Percentiles rank a stretch among this genome's conserved stretches.
phyloP scores from a whole-genome alignment of 306 rosid genomes.

The Sicyos baderoa region DNA sequence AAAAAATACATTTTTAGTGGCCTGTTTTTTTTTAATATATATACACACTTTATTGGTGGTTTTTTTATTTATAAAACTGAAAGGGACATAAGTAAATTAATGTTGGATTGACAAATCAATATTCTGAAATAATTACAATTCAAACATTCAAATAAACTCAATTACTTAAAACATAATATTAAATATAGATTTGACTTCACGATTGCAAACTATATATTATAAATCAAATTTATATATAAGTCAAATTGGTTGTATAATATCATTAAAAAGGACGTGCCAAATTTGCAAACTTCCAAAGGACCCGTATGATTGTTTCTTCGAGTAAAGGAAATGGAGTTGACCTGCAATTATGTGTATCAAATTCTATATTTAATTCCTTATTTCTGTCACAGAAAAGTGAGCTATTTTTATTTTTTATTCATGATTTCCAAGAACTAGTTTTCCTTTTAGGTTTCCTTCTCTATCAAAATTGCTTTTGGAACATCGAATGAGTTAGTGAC shows the following conservation, averaged over 20 bases:
- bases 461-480: conserved; percentile 1
- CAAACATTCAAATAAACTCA: too few relatives aligned
- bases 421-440: background rate
- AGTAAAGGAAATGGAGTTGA: background rate
- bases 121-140: too few relatives aligned
- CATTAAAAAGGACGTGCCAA: background rate
- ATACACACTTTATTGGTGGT: too few relatives aligned
- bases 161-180: too few relatives aligned
- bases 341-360: too few relatives aligned
- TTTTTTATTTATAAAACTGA: too few relatives aligned
- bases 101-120: too few relatives aligned
- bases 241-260: background rate
- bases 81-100: too few relatives aligned
- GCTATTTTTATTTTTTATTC: background rate
- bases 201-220: background rate
- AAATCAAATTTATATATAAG: background rate
- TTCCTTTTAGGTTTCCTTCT: background rate
- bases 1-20: too few relatives aligned
- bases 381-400: too few relatives aligned
- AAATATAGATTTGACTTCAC: background rate
- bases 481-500: background rate
- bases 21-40: too few relatives aligned
- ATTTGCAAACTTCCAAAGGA: background rate
- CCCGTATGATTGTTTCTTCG: background rate
- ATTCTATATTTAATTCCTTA: too few relatives aligned